A percentile compares a stretch with the other conserved stretches of the same genome.
These are phyloP conservation scores for Cystobasidium sp. DNA, from an alignment of 1,284 basidiomycete species.

Conservation along the genomic window DNA sequence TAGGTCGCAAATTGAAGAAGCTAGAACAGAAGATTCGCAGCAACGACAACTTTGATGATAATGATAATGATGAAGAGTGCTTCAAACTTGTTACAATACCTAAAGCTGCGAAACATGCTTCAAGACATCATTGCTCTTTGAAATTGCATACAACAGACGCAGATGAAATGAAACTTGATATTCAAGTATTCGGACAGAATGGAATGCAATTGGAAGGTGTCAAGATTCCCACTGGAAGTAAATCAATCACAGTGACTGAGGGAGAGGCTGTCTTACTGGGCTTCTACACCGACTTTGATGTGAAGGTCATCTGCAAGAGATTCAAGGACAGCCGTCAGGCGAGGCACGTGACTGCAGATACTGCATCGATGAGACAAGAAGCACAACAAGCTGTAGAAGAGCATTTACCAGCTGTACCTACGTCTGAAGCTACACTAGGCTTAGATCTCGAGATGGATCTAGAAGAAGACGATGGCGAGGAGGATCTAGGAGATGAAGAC, in stretches of 20 bases:
- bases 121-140: slow-evolving; percentile 30
- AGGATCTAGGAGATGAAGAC: background rate
- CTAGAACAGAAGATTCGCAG: slow-evolving; percentile 5
- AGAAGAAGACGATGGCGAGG: slow-evolving; percentile 11
- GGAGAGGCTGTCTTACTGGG: slow-evolving; percentile 14
- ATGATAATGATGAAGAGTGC: background rate
- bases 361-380: background rate
- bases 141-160: background rate
- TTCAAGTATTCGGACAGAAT: slow-evolving; percentile 36
- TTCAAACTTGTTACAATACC: slow-evolving; percentile 23
- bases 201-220: slow-evolving; percentile 36
- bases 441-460: slow-evolving; percentile 38
- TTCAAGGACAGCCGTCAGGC: background rate
- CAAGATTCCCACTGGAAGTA: slow-evolving; percentile 22
- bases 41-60: background rate
- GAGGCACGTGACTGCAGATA: slow-evolving; percentile 2
- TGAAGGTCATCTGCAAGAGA: background rate
- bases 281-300: slow-evolving; percentile 33
- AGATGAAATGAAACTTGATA: background rate
- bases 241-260: background rate
- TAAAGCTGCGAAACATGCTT: slow-evolving; percentile 42
- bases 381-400: background rate
- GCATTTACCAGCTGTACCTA: slow-evolving; percentile 10
- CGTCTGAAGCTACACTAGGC: slow-evolving; percentile 28
- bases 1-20: slow-evolving; percentile 39